Evolutionary conservation across 768 basidiomycete species (phyloP).

Genomic region (Macrolepiota albuminosa): DNA sequence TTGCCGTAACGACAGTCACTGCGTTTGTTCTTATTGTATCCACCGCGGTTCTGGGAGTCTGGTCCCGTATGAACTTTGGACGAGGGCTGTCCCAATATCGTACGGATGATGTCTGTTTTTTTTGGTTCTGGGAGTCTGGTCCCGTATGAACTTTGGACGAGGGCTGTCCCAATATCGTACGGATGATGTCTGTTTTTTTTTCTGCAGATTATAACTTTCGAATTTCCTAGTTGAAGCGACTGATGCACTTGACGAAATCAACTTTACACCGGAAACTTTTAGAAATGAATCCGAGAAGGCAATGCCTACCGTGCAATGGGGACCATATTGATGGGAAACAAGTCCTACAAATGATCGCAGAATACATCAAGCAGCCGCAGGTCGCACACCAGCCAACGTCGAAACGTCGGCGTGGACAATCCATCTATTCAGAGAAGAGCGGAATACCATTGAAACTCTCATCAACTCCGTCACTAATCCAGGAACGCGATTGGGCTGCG

Average conservation of each 20-base stretch:
- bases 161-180: slow-evolving; percentile 50
- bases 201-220: not conserved
- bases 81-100: slow-evolving; percentile 50
- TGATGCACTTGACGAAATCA: slow-evolving; percentile 34
- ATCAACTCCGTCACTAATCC: slow-evolving; percentile 13
- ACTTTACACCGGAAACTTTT: slow-evolving; percentile 41
- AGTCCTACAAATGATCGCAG: not conserved
- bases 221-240: slow-evolving; percentile 30
- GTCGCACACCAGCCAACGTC: not conserved
- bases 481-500: slow-evolving; percentile 5
- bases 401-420: slow-evolving; percentile 5
- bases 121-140: slow-evolving; percentile 38
- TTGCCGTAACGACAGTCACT: slow-evolving; percentile 40
- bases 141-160: slow-evolving; percentile 49
- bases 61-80: slow-evolving; percentile 52
- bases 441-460: slow-evolving; percentile 13
- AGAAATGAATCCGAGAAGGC: slow-evolving; percentile 23
- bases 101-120: slow-evolving; percentile 22
- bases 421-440: slow-evolving; percentile 11
- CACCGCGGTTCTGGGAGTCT: slow-evolving; percentile 37
- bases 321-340: slow-evolving; percentile 5
- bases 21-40: slow-evolving; percentile 36
- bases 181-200: slow-evolving; percentile 11
- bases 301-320: not conserved
- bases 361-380: slow-evolving; percentile 8